Evolutionary conservation across 306 rosid genomes (phyloP).

Genomic region (Potentilla sterilis): DNA sequence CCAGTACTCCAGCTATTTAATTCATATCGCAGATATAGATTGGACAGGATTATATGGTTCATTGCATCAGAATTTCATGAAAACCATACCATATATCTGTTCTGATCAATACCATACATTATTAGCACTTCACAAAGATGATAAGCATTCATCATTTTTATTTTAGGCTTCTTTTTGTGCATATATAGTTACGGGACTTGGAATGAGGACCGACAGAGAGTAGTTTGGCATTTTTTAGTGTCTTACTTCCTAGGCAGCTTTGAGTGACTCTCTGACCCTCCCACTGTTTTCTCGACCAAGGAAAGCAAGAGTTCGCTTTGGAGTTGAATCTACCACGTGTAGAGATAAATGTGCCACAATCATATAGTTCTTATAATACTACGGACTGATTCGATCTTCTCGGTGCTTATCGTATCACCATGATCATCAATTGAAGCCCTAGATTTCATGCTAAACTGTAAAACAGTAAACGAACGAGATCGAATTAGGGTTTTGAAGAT

Average conservation of each 20-base stretch:
- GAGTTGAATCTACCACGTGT: neutral
- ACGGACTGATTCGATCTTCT: neutral
- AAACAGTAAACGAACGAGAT: too few species aligned
- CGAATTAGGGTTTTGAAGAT: too few species aligned
- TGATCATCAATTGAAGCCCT: too few species aligned
- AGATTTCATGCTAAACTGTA: neutral
- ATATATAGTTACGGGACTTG: neutral
- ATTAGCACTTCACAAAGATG: neutral
- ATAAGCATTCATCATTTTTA: neutral
- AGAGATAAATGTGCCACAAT: neutral
- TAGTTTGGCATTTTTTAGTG: neutral
- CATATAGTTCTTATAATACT: neutral
- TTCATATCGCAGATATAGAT: neutral
- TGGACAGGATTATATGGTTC: neutral
- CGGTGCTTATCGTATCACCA: neutral
- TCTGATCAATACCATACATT: too few species aligned
- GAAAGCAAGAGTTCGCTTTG: neutral
- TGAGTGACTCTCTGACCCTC: neutral
- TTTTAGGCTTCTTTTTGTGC: slow-evolving; percentile 13
- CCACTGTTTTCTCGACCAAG: neutral
- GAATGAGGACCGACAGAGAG: neutral
- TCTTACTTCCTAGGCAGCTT: neutral
- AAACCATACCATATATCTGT: neutral
- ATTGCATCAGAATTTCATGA: slow-evolving; percentile 11
- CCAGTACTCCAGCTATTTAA: neutral